A percentile compares a stretch with the other conserved stretches of the same genome.
These are phyloP conservation scores for Volvox africanus DNA, from an alignment of 139 green algal species.

Conservation along the genomic window DNA sequence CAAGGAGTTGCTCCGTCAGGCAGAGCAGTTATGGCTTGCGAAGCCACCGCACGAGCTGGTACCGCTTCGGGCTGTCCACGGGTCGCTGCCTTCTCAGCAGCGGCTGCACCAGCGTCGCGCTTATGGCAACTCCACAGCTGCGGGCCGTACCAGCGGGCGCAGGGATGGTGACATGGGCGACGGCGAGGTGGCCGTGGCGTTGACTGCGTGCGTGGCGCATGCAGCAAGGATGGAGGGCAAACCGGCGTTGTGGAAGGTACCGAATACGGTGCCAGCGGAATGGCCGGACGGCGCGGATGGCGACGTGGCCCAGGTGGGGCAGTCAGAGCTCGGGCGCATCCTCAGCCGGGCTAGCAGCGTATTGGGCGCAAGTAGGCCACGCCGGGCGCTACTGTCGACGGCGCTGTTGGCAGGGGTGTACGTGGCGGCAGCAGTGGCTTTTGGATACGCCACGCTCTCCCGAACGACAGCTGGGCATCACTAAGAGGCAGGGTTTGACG, in stretches of 20 bases:
- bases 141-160: not conserved
- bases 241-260: constrained; percentile 10
- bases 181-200: not conserved
- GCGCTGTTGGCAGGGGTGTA: constrained; percentile 33
- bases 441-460: constrained; percentile 20
- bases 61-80: not conserved
- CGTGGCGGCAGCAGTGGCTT: constrained; percentile 38
- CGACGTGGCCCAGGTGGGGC: not conserved
- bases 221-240: constrained; percentile 11
- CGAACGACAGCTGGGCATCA: not conserved
- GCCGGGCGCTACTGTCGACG: not conserved
- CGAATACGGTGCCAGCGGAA: not conserved
- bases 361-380: not conserved
- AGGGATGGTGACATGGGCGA: not conserved
- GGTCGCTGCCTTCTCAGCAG: not conserved
- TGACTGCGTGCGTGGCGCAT: constrained; percentile 30
- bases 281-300: constrained; percentile 30
- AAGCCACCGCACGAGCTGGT: constrained; percentile 22
- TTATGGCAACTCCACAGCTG: no score
- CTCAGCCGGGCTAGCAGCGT: not conserved
- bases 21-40: constrained; percentile 29
- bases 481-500: not conserved
- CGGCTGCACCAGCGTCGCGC: not conserved
- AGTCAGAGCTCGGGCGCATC: not conserved
- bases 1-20: constrained; percentile 23